Conservation (phyloP, 179 eudicot species). For the Beta lomatogona region DNA sequence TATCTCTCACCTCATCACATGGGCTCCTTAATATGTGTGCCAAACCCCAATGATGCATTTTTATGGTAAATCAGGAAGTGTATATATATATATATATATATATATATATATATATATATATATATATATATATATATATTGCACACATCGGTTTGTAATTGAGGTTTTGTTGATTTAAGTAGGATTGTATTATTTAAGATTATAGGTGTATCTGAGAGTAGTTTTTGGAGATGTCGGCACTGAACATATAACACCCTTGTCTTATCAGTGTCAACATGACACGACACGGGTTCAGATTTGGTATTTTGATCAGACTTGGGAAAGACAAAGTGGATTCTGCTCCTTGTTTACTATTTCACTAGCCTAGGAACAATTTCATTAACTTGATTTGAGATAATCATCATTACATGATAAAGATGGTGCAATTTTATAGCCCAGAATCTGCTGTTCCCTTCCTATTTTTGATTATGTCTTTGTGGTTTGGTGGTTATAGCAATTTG, state of each 20-base stretch:
- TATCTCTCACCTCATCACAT: too few species aligned
- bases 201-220: not conserved
- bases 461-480: not conserved
- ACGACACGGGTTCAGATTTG: not conserved
- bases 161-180: not conserved
- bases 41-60: too few species aligned
- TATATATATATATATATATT: too few species aligned
- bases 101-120: too few species aligned
- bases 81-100: too few species aligned
- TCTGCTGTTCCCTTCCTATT: not conserved
- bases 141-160: too few species aligned
- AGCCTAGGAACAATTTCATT: not conserved
- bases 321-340: not conserved
- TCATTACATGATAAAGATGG: not conserved
- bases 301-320: not conserved
- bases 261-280: not conserved
- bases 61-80: too few species aligned
- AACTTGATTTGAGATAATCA: too few species aligned
- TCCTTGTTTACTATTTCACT: not conserved
- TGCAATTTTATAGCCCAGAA: not conserved
- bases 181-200: not conserved
- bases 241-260: not conserved
- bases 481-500: not conserved
- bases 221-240: not conserved
- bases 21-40: too few species aligned